Conservation (phyloP, 345 rosid genomes). For the Reutealis trisperma region DNA sequence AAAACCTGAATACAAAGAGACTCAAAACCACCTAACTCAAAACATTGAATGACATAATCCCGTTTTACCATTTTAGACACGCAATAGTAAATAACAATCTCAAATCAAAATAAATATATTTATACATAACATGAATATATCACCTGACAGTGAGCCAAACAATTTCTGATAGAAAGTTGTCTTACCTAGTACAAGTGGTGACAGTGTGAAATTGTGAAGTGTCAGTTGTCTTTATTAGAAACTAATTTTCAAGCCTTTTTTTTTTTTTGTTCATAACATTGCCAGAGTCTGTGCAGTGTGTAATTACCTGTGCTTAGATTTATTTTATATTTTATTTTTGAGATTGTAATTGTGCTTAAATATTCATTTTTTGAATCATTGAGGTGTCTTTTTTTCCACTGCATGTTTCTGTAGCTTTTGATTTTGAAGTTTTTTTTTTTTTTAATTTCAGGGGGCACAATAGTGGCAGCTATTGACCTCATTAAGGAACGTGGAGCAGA, state of each 20-base stretch:
- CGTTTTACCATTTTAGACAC: too few species aligned
- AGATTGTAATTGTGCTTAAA: not conserved
- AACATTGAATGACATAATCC: too few species aligned
- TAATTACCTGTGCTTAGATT: too few species aligned
- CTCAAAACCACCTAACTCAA: too few species aligned
- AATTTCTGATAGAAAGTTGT: too few species aligned
- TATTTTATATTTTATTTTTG: too few species aligned
- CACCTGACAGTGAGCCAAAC: too few species aligned
- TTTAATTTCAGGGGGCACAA: conserved; percentile 69
- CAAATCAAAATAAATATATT: too few species aligned
- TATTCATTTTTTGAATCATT: not conserved
- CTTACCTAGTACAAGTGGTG: not conserved
- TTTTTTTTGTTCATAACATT: not conserved
- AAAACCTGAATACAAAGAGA: too few species aligned
- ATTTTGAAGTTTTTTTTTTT: not conserved
- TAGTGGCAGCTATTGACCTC: conserved; percentile 73
- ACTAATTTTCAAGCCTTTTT: not conserved
- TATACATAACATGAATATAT: too few species aligned
- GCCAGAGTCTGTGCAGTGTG: not conserved
- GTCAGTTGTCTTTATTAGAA: not conserved
- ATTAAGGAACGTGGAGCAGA: conserved; percentile 68
- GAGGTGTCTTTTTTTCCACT: not conserved
- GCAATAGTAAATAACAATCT: too few species aligned
- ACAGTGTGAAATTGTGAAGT: not conserved
- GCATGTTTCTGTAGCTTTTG: conserved; percentile 5